These are phyloP conservation scores for Trichophyton benhamiae DNA, from an alignment of 2,329 filamentous ascomycete genomes.

Conservation along the genomic window DNA sequence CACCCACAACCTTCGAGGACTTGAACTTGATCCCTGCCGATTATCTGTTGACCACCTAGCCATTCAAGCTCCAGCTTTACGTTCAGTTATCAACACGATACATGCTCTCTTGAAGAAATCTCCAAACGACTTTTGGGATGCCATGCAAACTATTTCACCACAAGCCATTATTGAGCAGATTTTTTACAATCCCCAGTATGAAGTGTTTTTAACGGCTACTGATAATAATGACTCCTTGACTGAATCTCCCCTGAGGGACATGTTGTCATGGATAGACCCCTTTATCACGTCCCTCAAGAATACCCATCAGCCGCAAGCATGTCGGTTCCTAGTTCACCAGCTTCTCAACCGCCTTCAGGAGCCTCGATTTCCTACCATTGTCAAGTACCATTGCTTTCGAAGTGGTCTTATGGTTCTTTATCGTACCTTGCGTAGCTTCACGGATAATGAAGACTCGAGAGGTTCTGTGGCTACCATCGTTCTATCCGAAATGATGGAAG, in stretches of 20 bases:
- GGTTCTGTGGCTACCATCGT: conserved; percentile 38
- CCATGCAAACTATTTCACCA: conserved; percentile 68
- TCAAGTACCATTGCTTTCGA: conserved; percentile 36
- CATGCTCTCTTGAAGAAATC: conserved; percentile 61
- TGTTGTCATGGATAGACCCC: conserved; percentile 64
- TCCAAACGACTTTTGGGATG: conserved; percentile 73
- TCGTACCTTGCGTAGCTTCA: conserved; percentile 37
- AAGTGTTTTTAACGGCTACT: conserved; percentile 41
- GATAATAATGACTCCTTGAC: conserved; percentile 42
- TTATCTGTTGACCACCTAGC: conserved; percentile 55
- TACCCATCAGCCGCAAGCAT: conserved; percentile 65
- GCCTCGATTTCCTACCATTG: conserved; percentile 28
- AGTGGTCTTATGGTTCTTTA: conserved; percentile 35
- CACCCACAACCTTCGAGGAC: conserved; percentile 61
- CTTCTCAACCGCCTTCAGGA: conserved; percentile 51
- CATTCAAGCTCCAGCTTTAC: conserved; percentile 49
- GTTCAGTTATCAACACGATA: conserved; percentile 58
- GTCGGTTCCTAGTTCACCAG: conserved; percentile 63
- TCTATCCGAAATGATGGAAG: conserved; percentile 36
- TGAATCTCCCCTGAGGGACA: conserved; percentile 46
- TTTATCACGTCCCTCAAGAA: conserved; percentile 67
- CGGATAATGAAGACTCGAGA: conserved; percentile 34
- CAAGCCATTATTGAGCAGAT: conserved; percentile 73
- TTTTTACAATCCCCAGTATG: conserved; percentile 58
- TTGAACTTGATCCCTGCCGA: conserved; percentile 58